These are phyloP conservation scores for Phytopythium montanum DNA, from an alignment of 352 stramenopile species.

Conservation along the genomic window DNA sequence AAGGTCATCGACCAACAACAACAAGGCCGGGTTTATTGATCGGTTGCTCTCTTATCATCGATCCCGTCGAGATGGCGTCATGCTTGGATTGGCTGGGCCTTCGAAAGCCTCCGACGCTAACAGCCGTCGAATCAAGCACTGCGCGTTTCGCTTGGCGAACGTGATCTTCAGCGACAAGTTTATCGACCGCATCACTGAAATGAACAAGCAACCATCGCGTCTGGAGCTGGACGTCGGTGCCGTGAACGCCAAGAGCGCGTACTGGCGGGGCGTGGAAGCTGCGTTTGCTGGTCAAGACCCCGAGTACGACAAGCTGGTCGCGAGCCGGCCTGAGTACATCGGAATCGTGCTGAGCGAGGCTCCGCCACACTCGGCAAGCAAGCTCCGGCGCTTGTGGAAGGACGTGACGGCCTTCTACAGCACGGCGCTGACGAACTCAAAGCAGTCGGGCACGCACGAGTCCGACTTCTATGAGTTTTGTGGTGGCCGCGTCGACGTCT, in stretches of 20 bases:
- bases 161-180: background rate
- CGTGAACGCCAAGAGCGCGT: background rate
- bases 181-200: background rate
- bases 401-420: background rate
- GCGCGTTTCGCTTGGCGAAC: slow-evolving; percentile 2
- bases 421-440: background rate
- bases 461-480: background rate
- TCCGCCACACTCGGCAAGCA: background rate
- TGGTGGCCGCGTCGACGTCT: background rate
- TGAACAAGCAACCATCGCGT: background rate
- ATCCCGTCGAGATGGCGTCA: too few relatives aligned
- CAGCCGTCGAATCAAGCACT: too few relatives aligned
- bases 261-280: background rate
- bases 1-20: too few relatives aligned
- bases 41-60: too few relatives aligned
- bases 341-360: background rate
- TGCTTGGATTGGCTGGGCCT: too few relatives aligned
- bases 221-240: background rate
- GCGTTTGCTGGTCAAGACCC: background rate
- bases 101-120: too few relatives aligned
- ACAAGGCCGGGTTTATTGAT: too few relatives aligned
- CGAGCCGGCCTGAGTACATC: background rate
- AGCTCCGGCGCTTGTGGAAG: background rate
- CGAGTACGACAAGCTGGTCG: background rate
- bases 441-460: background rate